A percentile compares a stretch with the other conserved stretches of the same genome.
Conservation (phyloP, 1,139 yeast species). For the Debaryomycetaceae sp. region DNA sequence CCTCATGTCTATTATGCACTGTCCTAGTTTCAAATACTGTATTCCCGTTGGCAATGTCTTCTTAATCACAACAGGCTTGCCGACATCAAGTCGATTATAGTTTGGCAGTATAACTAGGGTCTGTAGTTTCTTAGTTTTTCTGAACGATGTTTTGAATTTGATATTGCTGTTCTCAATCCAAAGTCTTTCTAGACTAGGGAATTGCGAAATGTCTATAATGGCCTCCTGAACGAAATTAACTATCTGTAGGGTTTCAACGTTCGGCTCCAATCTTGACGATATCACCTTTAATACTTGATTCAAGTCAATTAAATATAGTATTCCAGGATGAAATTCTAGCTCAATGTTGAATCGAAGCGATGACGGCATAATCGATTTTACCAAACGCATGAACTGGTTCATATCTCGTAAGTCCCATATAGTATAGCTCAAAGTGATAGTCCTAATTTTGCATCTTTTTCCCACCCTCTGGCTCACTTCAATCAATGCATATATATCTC, state of each 20-base stretch:
- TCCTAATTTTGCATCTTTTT: background rate
- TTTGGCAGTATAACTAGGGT: conserved; percentile 13
- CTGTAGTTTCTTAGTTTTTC: conserved; percentile 4
- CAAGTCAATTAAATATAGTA: conserved; percentile 13
- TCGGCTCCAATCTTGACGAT: conserved; percentile 3
- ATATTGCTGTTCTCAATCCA: conserved; percentile 19
- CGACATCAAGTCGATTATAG: conserved; percentile 13
- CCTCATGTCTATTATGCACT: conserved; percentile 11
- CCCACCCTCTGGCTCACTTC: conserved; percentile 5
- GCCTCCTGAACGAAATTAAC: conserved; percentile 14
- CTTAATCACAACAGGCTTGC: conserved; percentile 9
- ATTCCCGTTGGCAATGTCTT: conserved; percentile 14
- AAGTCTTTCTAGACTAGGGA: conserved; percentile 11
- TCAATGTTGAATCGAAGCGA: conserved; percentile 16
- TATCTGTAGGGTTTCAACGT: conserved; percentile 7
- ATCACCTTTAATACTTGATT: conserved; percentile 8
- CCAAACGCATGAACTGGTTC: conserved; percentile 11
- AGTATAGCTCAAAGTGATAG: conserved; percentile 18
- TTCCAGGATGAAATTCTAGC: conserved; percentile 20
- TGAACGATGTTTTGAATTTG: conserved; percentile 8
- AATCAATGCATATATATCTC: conserved; percentile 3
- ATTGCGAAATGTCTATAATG: conserved; percentile 10
- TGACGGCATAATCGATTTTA: conserved; percentile 2
- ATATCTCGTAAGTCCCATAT: conserved; percentile 19
- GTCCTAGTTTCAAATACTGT: conserved; percentile 13